Evolutionary conservation across 2,329 filamentous ascomycete genomes (phyloP).

Genomic region (Xylaria polymorpha): DNA sequence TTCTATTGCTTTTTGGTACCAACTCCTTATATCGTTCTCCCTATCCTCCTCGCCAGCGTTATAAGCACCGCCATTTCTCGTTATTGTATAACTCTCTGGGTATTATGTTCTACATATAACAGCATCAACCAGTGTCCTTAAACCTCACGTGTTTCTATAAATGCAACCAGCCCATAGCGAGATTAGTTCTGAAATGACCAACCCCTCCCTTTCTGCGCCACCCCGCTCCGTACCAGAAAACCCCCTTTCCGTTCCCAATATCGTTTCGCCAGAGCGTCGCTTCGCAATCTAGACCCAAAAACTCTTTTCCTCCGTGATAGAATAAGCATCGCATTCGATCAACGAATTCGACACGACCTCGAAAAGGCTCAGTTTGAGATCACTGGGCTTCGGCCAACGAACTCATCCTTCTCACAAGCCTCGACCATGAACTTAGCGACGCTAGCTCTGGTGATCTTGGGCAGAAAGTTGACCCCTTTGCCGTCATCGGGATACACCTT

Average conservation of each 20-base stretch:
- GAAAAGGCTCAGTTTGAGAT: slow-evolving; percentile 54
- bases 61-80: neutral
- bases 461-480: slow-evolving; percentile 55
- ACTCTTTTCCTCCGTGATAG: neutral
- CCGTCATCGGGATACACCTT: slow-evolving; percentile 57
- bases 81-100: neutral
- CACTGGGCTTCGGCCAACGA: slow-evolving; percentile 58
- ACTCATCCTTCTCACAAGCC: slow-evolving; percentile 55
- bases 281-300: neutral
- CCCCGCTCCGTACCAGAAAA: no score
- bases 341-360: neutral
- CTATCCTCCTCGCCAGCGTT: no score
- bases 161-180: no score
- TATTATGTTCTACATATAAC: no score
- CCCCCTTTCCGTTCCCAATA: neutral
- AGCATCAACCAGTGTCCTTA: no score
- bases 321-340: neutral
- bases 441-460: slow-evolving; percentile 51
- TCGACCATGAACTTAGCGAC: slow-evolving; percentile 60
- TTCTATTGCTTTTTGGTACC: no score
- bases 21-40: no score
- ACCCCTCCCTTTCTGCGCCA: no score
- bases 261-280: neutral
- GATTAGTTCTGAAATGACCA: no score
- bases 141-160: no score